phyloP scores from a whole-genome alignment of 129 eudicot species.

The Glebionis coronaria region DNA sequence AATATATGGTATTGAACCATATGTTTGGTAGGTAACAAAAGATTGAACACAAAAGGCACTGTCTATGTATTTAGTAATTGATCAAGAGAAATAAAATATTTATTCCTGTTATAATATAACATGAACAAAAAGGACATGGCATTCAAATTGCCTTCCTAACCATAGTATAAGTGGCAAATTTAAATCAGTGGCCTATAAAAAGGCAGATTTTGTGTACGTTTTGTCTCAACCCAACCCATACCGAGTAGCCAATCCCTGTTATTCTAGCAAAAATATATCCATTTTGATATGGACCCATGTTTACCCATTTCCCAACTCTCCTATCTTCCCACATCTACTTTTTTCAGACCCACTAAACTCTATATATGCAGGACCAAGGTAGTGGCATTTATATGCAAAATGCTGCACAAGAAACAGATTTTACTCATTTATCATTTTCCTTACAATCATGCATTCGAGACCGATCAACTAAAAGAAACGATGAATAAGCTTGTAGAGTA shows the following conservation, averaged over 20 bases:
- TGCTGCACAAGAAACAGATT: too few species aligned
- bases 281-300: too few species aligned
- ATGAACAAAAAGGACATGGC: background rate
- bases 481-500: slow-evolving; percentile 41
- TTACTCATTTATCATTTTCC: too few species aligned
- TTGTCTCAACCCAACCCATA: too few species aligned
- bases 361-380: background rate
- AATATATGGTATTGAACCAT: background rate
- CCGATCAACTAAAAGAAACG: slow-evolving; percentile 48
- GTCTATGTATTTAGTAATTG: background rate
- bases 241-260: too few species aligned
- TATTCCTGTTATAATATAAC: background rate
- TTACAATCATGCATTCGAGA: too few species aligned
- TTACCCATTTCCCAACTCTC: too few species aligned
- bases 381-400: slow-evolving; percentile 16
- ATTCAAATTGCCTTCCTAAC: background rate
- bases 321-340: too few species aligned
- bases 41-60: background rate
- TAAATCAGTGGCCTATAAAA: too few species aligned
- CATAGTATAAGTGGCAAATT: background rate
- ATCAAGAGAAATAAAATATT: background rate
- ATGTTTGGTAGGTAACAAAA: background rate
- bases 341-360: background rate
- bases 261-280: too few species aligned
- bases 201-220: too few species aligned